phyloP scores from a whole-genome alignment of 2,329 filamentous ascomycete species.

The Diplodia seriata region DNA sequence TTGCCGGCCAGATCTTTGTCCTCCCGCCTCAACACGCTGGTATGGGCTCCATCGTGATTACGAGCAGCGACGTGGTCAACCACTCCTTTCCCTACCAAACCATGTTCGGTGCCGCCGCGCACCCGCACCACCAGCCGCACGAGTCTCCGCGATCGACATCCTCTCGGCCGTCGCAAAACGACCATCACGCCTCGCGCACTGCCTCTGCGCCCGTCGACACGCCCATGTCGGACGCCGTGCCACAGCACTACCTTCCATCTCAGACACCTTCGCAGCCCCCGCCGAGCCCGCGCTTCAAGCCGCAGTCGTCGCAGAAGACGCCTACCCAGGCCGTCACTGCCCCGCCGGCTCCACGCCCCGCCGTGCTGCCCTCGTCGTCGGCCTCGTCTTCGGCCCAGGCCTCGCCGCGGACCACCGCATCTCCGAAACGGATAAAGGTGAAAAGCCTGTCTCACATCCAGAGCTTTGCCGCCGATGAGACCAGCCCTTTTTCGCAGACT shows the following conservation, averaged over 20 bases:
- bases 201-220: slow-evolving; percentile 43
- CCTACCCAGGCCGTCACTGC: slow-evolving; percentile 35
- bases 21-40: slow-evolving; percentile 47
- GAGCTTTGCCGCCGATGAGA: slow-evolving; percentile 81
- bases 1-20: slow-evolving; percentile 26
- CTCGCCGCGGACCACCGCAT: slow-evolving; percentile 40
- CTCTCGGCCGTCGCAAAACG: slow-evolving; percentile 43
- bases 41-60: slow-evolving; percentile 67
- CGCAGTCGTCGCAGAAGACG: slow-evolving; percentile 45
- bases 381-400: slow-evolving; percentile 40
- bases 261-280: slow-evolving; percentile 40
- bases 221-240: slow-evolving; percentile 49
- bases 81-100: slow-evolving; percentile 75
- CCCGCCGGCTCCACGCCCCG: slow-evolving; percentile 35
- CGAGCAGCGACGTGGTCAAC: slow-evolving; percentile 70
- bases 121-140: slow-evolving; percentile 44
- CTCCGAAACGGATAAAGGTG: slow-evolving; percentile 73
- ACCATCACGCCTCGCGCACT: slow-evolving; percentile 36
- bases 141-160: slow-evolving; percentile 45
- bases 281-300: slow-evolving; percentile 46
- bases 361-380: slow-evolving; percentile 40
- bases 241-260: slow-evolving; percentile 39
- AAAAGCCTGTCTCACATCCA: slow-evolving; percentile 91
- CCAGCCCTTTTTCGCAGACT: slow-evolving; percentile 63
- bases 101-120: slow-evolving; percentile 63